Conservation (phyloP, 208 protist species). For the Wallacemonas sp. region DNA sequence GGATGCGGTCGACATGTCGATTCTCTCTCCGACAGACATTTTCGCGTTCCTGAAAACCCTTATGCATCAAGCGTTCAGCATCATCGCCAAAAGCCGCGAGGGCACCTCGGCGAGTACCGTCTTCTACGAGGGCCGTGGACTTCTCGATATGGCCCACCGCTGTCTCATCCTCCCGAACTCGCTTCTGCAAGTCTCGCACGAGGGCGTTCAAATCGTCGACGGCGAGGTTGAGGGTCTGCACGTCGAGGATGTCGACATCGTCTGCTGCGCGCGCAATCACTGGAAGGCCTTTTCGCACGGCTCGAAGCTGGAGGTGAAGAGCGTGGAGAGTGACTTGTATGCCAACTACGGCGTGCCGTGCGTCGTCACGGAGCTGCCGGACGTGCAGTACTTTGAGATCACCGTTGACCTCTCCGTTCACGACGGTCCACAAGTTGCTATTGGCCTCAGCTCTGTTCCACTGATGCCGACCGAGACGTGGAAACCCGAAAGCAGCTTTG, state of each 20-base stretch:
- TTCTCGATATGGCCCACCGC: slow-evolving; percentile 75
- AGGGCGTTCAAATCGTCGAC: slow-evolving; percentile 71
- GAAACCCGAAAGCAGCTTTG: slow-evolving; percentile 35
- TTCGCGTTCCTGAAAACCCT: slow-evolving; percentile 69
- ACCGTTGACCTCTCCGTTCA: slow-evolving; percentile 67
- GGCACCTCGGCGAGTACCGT: slow-evolving; percentile 4
- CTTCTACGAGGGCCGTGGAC: slow-evolving; percentile 48
- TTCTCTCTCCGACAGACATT: slow-evolving; percentile 71
- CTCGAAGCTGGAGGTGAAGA: slow-evolving; percentile 25
- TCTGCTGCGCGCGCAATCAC: slow-evolving; percentile 74
- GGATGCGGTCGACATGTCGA: slow-evolving; percentile 83
- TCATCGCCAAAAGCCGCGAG: slow-evolving; percentile 2
- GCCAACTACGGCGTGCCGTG: slow-evolving; percentile 65
- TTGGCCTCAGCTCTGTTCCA: slow-evolving; percentile 63
- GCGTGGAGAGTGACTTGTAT: slow-evolving; percentile 55
- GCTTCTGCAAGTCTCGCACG: slow-evolving; percentile 63
- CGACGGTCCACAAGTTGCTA: slow-evolving; percentile 38
- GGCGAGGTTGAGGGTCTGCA: slow-evolving; percentile 84
- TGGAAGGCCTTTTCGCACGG: slow-evolving; percentile 52
- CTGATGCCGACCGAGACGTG: slow-evolving; percentile 39
- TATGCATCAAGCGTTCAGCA: slow-evolving; percentile 19
- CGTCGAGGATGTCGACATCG: slow-evolving; percentile 67
- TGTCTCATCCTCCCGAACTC: slow-evolving; percentile 76
- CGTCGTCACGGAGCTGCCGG: slow-evolving; percentile 72
- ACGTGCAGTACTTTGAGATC: slow-evolving; percentile 88